Evolutionary conservation across 495 filamentous ascomycete species (phyloP), one percentile per base, ranked within the genome.

Genomic region (Friedmanniomyces endolithicus): DNA sequence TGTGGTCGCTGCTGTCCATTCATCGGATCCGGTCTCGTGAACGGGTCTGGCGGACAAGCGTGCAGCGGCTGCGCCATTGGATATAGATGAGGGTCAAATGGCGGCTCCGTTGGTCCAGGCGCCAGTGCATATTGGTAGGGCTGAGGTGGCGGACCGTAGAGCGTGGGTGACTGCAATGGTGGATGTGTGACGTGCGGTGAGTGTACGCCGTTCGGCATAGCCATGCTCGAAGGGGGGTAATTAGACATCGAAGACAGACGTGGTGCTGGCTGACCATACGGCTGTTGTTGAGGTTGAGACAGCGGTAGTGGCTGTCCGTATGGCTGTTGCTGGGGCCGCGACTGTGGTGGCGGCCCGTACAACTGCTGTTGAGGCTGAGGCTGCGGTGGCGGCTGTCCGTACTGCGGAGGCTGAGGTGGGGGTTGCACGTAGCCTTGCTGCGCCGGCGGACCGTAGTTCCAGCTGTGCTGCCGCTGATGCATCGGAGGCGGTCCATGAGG

Each of bases 131-230:
- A 55, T n/a, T 31, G 41, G 12, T 23, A 19, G 14, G 47, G 52
- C 12, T 52, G 51, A n/a, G 8, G 51, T 23, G 43, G 53, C 44
- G 33, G 27, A 9, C 17, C 25, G 19, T 40, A 29, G 17, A 60
- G 57, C 12, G 63, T 59, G 6, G 63, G 65, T 7, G 65, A 67
- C 33, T 62, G 56, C 34, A 58, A 62, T 6, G 57, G 60, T 25
- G 54, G 23, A 1, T 20, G 54, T 39, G 29, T 34, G 11, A 9
- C 23, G 31, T 58, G 63, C 9, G 65, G 65, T n/a, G 63, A 65
- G 27, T 56, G 60, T 43, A 59, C 50, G 40, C 65, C 63, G 35
- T 67, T 67, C 34, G 54, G 33, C 34, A 56, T 45, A 1, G 46
- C n/a, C 24, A 14, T 17, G 47, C 23, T 44, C 14, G 47, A 6